phyloP scores from a whole-genome alignment of 108 stramenopile genomes.

The Skeletonema costatum region DNA sequence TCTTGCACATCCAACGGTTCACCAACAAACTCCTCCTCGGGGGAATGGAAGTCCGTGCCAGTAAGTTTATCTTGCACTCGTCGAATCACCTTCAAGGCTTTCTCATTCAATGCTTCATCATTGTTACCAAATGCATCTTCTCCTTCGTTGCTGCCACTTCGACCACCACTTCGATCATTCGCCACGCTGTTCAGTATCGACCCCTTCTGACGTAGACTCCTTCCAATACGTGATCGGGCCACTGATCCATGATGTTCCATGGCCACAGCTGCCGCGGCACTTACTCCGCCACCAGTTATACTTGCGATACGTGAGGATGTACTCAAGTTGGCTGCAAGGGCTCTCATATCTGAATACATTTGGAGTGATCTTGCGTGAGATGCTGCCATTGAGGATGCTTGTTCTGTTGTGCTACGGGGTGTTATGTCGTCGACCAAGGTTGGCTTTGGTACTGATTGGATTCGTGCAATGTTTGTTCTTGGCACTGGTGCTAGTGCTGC shows the following conservation, averaged over 20 bases:
- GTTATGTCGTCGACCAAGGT: not conserved
- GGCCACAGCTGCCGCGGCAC: slow-evolving; percentile 39
- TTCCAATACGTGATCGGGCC: slow-evolving; percentile 68
- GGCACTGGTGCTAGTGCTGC: not conserved
- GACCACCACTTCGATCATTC: not conserved
- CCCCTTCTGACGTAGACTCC: slow-evolving; percentile 70
- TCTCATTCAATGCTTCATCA: slow-evolving; percentile 92
- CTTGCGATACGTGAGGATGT: slow-evolving; percentile 70
- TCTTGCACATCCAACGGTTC: slow-evolving; percentile 86
- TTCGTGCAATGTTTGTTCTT: not conserved
- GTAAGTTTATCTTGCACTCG: slow-evolving; percentile 97
- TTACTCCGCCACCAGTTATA: slow-evolving; percentile 50
- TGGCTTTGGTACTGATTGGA: slow-evolving; percentile 1
- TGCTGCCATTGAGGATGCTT: not conserved
- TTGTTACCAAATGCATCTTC: slow-evolving; percentile 56
- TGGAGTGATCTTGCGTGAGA: slow-evolving; percentile 55
- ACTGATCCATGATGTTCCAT: slow-evolving; percentile 48
- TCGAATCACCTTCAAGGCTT: slow-evolving; percentile 94
- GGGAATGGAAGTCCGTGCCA: slow-evolving; percentile 93
- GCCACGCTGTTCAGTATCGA: slow-evolving; percentile 18
- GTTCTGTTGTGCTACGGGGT: slow-evolving; percentile 6
- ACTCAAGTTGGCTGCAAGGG: slow-evolving; percentile 66
- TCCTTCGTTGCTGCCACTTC: slow-evolving; percentile 7
- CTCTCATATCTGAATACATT: slow-evolving; percentile 78
- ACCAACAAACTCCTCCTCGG: slow-evolving; percentile 22